These are phyloP conservation scores for Podaxis sp. DNA, from an alignment of 768 basidiomycete species.

Conservation along the genomic window DNA sequence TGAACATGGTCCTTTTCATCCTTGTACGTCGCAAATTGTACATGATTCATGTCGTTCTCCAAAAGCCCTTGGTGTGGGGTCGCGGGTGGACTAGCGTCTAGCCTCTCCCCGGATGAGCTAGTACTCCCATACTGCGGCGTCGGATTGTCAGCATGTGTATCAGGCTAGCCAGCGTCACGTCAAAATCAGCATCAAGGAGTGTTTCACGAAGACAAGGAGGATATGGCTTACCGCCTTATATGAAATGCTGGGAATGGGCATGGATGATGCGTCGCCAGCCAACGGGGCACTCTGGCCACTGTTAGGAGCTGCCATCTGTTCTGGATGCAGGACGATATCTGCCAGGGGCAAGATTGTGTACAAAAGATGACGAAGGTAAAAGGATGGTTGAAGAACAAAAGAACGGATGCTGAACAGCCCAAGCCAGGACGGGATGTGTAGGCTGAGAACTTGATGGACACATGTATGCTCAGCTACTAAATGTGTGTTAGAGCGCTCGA, in stretches of 20 bases:
- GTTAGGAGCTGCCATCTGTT: background rate
- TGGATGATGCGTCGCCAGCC: background rate
- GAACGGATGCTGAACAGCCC: background rate
- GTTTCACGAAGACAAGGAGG: background rate
- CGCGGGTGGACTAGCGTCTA: slow-evolving; percentile 6
- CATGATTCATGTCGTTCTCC: slow-evolving; percentile 6
- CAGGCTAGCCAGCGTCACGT: background rate
- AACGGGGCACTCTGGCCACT: background rate
- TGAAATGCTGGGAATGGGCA: slow-evolving; percentile 10
- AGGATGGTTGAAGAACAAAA: background rate
- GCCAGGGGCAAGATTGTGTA: background rate
- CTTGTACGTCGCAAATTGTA: slow-evolving; percentile 25
- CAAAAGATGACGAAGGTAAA: background rate
- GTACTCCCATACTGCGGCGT: background rate
- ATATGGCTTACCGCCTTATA: background rate
- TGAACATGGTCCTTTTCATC: slow-evolving; percentile 13
- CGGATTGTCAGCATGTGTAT: background rate
- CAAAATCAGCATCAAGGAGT: background rate
- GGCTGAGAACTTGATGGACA: slow-evolving; percentile 1
- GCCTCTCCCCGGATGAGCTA: slow-evolving; percentile 2
- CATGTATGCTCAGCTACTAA: background rate
- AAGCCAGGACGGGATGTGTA: background rate
- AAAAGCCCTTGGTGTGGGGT: slow-evolving; percentile 4
- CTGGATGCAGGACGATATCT: background rate
- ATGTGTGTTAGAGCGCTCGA: background rate